Base-by-base conservation (phyloP, 257 asterid genomes). In the Vinca minor region DNA sequence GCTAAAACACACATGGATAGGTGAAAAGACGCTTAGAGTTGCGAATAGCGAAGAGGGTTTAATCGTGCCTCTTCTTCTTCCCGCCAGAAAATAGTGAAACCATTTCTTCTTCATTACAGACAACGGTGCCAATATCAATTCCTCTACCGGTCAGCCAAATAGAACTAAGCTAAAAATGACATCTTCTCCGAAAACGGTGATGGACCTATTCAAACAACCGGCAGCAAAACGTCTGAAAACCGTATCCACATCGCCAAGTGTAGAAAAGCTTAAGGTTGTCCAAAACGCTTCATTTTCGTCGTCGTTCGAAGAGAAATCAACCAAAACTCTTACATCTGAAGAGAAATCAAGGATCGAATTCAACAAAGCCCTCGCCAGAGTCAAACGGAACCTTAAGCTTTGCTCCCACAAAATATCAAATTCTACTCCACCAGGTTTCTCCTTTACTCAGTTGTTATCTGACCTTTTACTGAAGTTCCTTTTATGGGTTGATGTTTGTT, bases 191-290 rank as follows among this genome's bases (percentile, higher is more conserved):
- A 91, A 77, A 83, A 86, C 91, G 81, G 82, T 88, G 72, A 61
- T 74, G 80, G 96, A 91, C 66, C 72, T 82, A 63, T 81, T 81
- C 74, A 86, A 82, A 78, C 85, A 75, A 72, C 98, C 98, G 35
- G 66, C 91, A 45, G 81, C 90, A 45, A 91, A 91, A 77, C 98
- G 98, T 60, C 79, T 73, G 69, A 88, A 83, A 79, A 55, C 63
- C 48, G 4, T 31, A 31, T 17, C 67, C 45, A 42, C 67, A 18
- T 62, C 68, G 21, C 59, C 52, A n/a, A 8, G 58, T 25, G 35
- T 23, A 8, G 38, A 53, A 18, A 53, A 66, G 38, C 20, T 58
- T 7, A 0, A 31, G 1, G 31, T n/a, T n/a, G n/a, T 58, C 49
- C 20, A 26, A 17, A 36, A 7, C 48, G 63, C 65, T 10, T 49